Evolutionary conservation across 225 moss, liverwort and hornwort genomes (phyloP).

Genomic region (Ulota crispa): DNA sequence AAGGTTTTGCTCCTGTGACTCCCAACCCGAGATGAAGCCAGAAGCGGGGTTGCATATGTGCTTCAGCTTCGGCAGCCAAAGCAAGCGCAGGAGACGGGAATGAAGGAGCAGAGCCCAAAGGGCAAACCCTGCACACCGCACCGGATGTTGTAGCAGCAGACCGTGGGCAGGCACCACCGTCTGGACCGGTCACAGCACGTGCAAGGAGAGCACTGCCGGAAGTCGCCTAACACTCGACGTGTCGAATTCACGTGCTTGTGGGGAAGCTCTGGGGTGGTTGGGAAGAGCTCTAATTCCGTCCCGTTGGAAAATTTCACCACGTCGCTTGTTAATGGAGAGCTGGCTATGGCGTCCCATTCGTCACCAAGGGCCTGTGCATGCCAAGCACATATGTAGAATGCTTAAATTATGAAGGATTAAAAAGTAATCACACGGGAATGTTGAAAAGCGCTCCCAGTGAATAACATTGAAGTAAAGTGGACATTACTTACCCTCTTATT

Average conservation of each 20-base stretch:
- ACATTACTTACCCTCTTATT: not conserved
- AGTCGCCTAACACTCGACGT: constrained; percentile 30
- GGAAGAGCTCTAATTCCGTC: constrained; percentile 30
- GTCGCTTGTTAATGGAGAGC: constrained; percentile 24
- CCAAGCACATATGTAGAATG: not conserved
- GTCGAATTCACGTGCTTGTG: constrained; percentile 31
- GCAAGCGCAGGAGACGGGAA: constrained; percentile 47
- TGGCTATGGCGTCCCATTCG: constrained; percentile 29
- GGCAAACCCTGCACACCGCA: constrained; percentile 35
- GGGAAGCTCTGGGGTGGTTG: constrained; percentile 13
- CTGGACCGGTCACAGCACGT: constrained; percentile 42
- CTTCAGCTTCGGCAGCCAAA: constrained; percentile 35
- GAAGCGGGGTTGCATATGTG: not conserved
- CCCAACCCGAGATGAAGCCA: not conserved
- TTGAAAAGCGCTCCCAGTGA: not conserved
- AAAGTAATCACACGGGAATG: not conserved
- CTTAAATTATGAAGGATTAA: not conserved
- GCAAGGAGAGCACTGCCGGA: constrained; percentile 53
- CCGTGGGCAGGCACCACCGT: constrained; percentile 42
- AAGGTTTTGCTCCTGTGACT: not conserved
- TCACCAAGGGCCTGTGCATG: not conserved
- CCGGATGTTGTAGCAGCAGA: constrained; percentile 50
- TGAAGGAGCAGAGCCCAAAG: constrained; percentile 40
- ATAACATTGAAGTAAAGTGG: not conserved
- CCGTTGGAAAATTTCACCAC: constrained; percentile 30